Conservation (phyloP, 345 rosid genomes). For the Streptanthus diversifolius region DNA sequence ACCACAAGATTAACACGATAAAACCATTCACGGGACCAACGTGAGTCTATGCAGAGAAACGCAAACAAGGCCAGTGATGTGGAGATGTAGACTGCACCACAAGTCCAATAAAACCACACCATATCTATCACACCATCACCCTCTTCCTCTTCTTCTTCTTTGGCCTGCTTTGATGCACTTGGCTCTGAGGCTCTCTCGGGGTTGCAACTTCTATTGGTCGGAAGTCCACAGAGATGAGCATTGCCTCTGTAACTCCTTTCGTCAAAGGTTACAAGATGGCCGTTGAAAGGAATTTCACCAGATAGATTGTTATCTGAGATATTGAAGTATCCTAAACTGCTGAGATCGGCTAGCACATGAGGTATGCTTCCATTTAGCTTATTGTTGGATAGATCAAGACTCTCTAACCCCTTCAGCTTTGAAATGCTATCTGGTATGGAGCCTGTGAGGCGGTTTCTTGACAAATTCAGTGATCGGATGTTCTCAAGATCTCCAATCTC, state of each 20-base stretch:
- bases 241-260: conserved; percentile 8
- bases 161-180: not conserved
- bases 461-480: conserved; percentile 42
- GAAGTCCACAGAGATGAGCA: conserved; percentile 7
- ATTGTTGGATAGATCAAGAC: conserved; percentile 56
- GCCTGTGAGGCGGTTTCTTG: conserved; percentile 50
- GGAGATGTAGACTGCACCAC: conserved; percentile 5
- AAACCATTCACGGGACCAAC: conserved; percentile 23
- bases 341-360: conserved; percentile 41
- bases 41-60: conserved; percentile 8
- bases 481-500: conserved; percentile 46
- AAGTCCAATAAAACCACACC: conserved; percentile 28
- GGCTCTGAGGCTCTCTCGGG: not conserved
- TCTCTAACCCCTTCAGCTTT: conserved; percentile 39
- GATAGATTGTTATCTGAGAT: conserved; percentile 57
- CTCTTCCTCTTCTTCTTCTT: conserved; percentile 1
- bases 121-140: conserved; percentile 10
- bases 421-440: conserved; percentile 52
- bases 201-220: conserved; percentile 16
- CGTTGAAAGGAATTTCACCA: conserved; percentile 56
- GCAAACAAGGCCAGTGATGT: not conserved
- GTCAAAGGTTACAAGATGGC: conserved; percentile 9
- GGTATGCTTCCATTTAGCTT: conserved; percentile 57
- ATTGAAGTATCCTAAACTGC: conserved; percentile 49
- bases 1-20: conserved; percentile 4